Evolutionary conservation across 805 yeast species (phyloP).

Genomic region (Zygoascus flipseniorum): DNA sequence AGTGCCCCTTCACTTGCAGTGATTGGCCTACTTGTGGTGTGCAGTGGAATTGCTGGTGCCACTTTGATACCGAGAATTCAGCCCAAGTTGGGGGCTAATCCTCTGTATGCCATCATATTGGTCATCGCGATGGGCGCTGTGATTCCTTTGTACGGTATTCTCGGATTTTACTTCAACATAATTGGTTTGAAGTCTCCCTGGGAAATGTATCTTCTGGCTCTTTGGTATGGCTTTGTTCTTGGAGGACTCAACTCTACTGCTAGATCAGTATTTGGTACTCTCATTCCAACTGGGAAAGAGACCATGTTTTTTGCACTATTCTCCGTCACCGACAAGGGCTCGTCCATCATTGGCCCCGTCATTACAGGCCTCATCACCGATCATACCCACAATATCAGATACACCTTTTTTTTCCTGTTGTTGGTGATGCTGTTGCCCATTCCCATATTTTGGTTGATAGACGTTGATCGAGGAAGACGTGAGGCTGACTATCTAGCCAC

Average conservation of each 20-base stretch:
- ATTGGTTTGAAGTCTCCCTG: slow-evolving; percentile 54
- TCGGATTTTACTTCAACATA: slow-evolving; percentile 48
- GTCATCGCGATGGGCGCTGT: slow-evolving; percentile 53
- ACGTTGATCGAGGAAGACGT: slow-evolving; percentile 52
- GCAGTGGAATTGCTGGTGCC: slow-evolving; percentile 64
- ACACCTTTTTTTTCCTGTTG: slow-evolving; percentile 59
- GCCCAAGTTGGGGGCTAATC: slow-evolving; percentile 30
- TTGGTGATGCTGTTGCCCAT: slow-evolving; percentile 45
- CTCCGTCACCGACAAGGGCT: slow-evolving; percentile 74
- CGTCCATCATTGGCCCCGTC: slow-evolving; percentile 65
- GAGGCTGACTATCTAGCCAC: slow-evolving; percentile 41
- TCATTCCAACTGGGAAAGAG: slow-evolving; percentile 70
- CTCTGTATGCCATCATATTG: slow-evolving; percentile 42
- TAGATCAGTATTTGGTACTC: slow-evolving; percentile 55
- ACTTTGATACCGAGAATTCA: slow-evolving; percentile 41
- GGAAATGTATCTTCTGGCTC: slow-evolving; percentile 62
- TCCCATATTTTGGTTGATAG: slow-evolving; percentile 42
- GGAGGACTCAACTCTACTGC: slow-evolving; percentile 69
- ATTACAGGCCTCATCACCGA: slow-evolving; percentile 67
- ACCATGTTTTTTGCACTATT: slow-evolving; percentile 68
- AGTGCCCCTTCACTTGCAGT: slow-evolving; percentile 54
- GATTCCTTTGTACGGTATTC: slow-evolving; percentile 63
- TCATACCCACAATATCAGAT: slow-evolving; percentile 62
- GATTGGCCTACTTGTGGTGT: slow-evolving; percentile 57
- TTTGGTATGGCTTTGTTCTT: slow-evolving; percentile 67